Base-by-base conservation (phyloP, 305 asterid genomes). In the Fraxinus sp. region DNA sequence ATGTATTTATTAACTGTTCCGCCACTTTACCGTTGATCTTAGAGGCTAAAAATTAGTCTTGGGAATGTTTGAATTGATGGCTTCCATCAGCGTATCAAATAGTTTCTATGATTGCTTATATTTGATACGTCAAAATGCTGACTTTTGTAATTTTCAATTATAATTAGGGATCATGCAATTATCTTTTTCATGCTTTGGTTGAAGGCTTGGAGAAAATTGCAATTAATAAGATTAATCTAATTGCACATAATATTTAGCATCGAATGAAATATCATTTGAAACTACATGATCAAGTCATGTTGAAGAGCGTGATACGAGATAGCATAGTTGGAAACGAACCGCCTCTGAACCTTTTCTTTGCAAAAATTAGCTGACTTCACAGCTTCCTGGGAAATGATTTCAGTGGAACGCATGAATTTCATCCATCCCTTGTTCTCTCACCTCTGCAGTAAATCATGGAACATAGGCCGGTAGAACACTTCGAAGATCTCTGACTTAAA, bases 391-490 rank as follows among this genome's bases (percentile, higher is more conserved):
- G 71, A 62, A 62, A 22, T 26, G 26, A 7, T 22, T 62, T 22
- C 14, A 62, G 2, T 22, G 32, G 32, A 62, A 62, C 14, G 71
- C 26, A 3, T 22, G 71, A 62, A 62, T 30, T 64, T 68, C 75
- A 7, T 28, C 20, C 9, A 9, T 5, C 30, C 20, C 37, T 68
- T 28, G 37, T 14, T 79, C 37, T 32, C 78, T 79, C 39, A 39
- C 59, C 81, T 77, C 16, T 32, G 59, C 73, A 66, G 0, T 89
- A 89, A 91, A 62, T 86, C 88, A 86, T 87, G 90, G 33, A 87
- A 82, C 18, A 82, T 55, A 76, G 94, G 91, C 82, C 85, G 88
- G 84, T 95, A 95, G 86, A 93, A 93, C 52, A 94, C 91, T 79
- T 91, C 90, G 89, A 88, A 94, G 77, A 89, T 95, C 89, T 95